Evolutionary conservation across 306 rosid genomes (phyloP), one percentile per base, ranked within the genome.

Genomic region (Albizia julibrissin): DNA sequence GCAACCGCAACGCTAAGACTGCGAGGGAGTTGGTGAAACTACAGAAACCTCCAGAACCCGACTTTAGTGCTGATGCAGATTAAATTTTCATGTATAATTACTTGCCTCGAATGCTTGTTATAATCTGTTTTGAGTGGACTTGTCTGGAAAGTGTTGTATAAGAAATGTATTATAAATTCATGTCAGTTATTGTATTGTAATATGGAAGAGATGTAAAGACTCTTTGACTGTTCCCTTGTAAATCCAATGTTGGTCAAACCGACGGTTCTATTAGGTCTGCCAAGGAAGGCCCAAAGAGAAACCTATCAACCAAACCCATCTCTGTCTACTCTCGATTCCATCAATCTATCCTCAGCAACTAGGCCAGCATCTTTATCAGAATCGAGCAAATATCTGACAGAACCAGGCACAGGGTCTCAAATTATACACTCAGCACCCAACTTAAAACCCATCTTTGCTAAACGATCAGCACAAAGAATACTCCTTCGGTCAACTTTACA

Each of bases 31-130:
- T 94, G 52, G 86, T 90, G 76, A 94, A 92, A 79, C 80, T 94
- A 54, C 98, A 94, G 80, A 94, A 94, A 88, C 97, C 98, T 78
- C 97, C 93, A 0, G 98, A 94, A 83, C 98, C 98, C 34, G 98
- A 94, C 88, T 94, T 94, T 73, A 90, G 87, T 56, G 97, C 87
- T 16, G 92, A 88, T 79, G 90, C 88, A 4, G 94, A 89, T 40
- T 91, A 77, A 87, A 69, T 61, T 84, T 77, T 65, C 54, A 71
- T 78, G 74, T 72, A 37, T 69, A 72, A 52, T 39, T 50, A 69
- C 71, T 62, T 43, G 58, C 42, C 66, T 44, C 29, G 62, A 68
- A 74, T 84, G 69, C 76, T 69, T 52, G 81, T 40, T 81, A 61
- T 33, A 37, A 66, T 72, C 15, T 21, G 0, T 81, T 64, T 27